phyloP scores from a whole-genome alignment of 768 basidiomycete genomes.

The Auriscalpium vulgare region DNA sequence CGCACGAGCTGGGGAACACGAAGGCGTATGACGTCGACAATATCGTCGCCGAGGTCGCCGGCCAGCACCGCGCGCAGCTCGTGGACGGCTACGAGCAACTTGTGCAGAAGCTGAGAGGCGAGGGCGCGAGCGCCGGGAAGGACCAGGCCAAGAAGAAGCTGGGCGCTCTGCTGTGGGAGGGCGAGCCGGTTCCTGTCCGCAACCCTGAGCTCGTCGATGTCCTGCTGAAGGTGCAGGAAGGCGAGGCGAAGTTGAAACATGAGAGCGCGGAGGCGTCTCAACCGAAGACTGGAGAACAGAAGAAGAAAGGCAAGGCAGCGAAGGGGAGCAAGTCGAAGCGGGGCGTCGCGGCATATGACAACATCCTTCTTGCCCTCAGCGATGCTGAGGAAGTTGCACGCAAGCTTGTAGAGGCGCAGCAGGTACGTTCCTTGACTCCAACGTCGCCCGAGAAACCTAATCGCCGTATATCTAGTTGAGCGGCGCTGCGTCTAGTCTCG shows the following conservation, averaged over 20 bases:
- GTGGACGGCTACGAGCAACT: constrained; percentile 57
- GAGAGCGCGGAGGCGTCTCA: constrained; percentile 20
- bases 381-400: constrained; percentile 85
- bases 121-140: constrained; percentile 28
- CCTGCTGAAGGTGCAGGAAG: constrained; percentile 74
- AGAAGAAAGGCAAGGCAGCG: constrained; percentile 29
- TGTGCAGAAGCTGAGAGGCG: constrained; percentile 40
- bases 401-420: constrained; percentile 76
- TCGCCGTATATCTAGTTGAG: constrained; percentile 24
- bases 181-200: constrained; percentile 72
- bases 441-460: background rate
- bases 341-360: constrained; percentile 82
- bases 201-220: constrained; percentile 90
- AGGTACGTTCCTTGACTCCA: constrained; percentile 38
- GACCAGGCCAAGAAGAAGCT: constrained; percentile 46
- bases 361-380: constrained; percentile 72
- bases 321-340: constrained; percentile 49
- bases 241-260: constrained; percentile 49
- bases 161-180: constrained; percentile 67
- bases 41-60: constrained; percentile 58
- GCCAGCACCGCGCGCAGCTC: constrained; percentile 46
- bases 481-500: constrained; percentile 30
- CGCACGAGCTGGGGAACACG: constrained; percentile 74
- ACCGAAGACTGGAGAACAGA: constrained; percentile 22
- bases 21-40: constrained; percentile 78